Evolutionary conservation across 2,329 filamentous ascomycete genomes (phyloP), one percentile per base, ranked within the genome.

Genomic region (Beauveria sp.): DNA sequence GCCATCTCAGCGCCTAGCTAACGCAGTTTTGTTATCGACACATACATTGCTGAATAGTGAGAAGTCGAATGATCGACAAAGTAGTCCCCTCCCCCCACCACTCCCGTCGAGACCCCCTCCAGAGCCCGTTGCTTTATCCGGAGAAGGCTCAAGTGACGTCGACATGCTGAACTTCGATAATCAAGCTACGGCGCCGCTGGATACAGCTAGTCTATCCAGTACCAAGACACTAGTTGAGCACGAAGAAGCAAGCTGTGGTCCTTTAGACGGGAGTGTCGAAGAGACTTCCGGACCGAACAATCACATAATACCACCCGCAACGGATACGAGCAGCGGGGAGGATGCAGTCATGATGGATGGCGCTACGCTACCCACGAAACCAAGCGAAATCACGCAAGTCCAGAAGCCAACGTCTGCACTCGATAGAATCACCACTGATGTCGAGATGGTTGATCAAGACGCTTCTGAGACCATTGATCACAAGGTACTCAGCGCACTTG

Each of bases 1-100:
- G 49, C 92, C 92, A 1, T 86, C 87, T 3, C 87, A 89, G 67
- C 85, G 91, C 66, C 81, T 97, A 40, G 92, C 92, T 28, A 88
- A 91, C 55, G 83, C 93, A 45, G 92, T 92, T 1, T 79, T 96
- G 24, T 84, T 90, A 1, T 79, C 79, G 3, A 80, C 77, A 0
- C 73, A 74, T 48, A 74, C 73, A 1, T 67, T 76, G 5, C 68
- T 76, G 5, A 71, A 71, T 26, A 69, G 71, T 28, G 74, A 73
- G 60, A 66, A 68, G 58, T 51, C 68, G 12, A 54, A 65, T 4
- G 71, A 73, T 53, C 42, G 66, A 7, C 59, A 67, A 14, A 51
- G 63, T 6, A 65, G 66, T 5, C 40, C 67, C 3, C 66, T 70
- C 16, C 78, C 80, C 2, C 82, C 82, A 0, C 81, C 82, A 3